A percentile compares a stretch with the other conserved stretches of the same genome.
Conservation (phyloP, 2,329 filamentous ascomycete genomes). For the Colletotrichum coccodes region DNA sequence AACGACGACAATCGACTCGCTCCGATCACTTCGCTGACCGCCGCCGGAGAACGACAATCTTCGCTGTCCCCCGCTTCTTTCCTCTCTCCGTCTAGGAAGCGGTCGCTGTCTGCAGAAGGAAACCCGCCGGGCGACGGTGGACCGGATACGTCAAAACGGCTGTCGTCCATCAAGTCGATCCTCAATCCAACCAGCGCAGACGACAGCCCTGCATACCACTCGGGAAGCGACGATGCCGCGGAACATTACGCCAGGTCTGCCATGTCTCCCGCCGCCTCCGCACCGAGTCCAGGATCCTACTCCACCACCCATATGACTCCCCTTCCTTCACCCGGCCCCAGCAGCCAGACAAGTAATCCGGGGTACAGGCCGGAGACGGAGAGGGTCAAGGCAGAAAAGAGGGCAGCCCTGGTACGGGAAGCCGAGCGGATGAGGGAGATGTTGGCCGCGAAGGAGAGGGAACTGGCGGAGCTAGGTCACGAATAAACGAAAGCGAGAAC, state of each 20-base stretch:
- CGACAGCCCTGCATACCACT: constrained; percentile 36
- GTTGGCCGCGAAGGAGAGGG: constrained; percentile 78
- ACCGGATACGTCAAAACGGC: constrained; percentile 65
- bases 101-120: constrained; percentile 72
- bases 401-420: constrained; percentile 75
- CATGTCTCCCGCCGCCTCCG: constrained; percentile 50
- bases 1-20: constrained; percentile 69
- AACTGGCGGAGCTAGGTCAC: constrained; percentile 63
- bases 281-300: constrained; percentile 52
- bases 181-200: constrained; percentile 65
- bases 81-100: constrained; percentile 69
- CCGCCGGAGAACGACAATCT: constrained; percentile 60
- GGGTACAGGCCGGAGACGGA: constrained; percentile 57
- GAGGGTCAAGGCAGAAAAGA: constrained; percentile 67
- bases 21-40: constrained; percentile 60
- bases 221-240: constrained; percentile 46
- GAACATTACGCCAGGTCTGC: constrained; percentile 57
- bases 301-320: constrained; percentile 41
- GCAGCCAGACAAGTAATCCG: constrained; percentile 35
- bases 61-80: constrained; percentile 71
- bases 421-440: constrained; percentile 80
- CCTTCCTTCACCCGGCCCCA: constrained; percentile 40
- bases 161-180: constrained; percentile 82
- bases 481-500: constrained; percentile 13
- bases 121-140: constrained; percentile 47